Conservation (phyloP, 2,329 filamentous ascomycete genomes). For the Pseudogymnoascus sp. region DNA sequence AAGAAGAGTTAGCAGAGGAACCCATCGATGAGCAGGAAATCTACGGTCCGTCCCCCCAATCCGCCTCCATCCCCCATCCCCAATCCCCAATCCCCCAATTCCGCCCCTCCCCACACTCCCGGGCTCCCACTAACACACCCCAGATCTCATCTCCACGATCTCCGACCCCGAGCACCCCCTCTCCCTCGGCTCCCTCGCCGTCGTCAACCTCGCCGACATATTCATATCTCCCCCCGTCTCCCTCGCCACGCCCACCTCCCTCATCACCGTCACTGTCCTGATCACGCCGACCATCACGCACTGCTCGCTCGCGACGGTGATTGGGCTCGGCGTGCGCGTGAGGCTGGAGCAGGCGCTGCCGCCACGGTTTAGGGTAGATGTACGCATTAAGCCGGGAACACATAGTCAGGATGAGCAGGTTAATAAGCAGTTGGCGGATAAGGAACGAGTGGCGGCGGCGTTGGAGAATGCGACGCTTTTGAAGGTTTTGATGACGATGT, state of each 20-base stretch:
- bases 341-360: constrained; percentile 85
- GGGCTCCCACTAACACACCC: constrained; percentile 33
- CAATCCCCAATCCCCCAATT: constrained; percentile 3
- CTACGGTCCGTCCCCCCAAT: constrained; percentile 54
- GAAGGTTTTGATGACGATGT: constrained; percentile 86
- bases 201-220: constrained; percentile 95
- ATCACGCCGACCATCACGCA: constrained; percentile 96
- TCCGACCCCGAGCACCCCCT: constrained; percentile 95
- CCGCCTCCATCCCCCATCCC: not conserved
- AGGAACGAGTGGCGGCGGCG: constrained; percentile 90
- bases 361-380: constrained; percentile 84
- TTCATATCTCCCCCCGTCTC: constrained; percentile 56
- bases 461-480: constrained; percentile 88
- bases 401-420: constrained; percentile 92
- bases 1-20: constrained; percentile 59
- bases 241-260: constrained; percentile 43
- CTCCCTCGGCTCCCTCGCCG: constrained; percentile 83
- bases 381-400: constrained; percentile 91
- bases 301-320: constrained; percentile 92
- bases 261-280: constrained; percentile 71
- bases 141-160: constrained; percentile 89
- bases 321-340: constrained; percentile 86
- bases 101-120: too few relatives aligned
- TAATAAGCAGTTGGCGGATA: constrained; percentile 93
- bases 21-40: constrained; percentile 97